phyloP scores from a whole-genome alignment of 169 alveolate genomes.

The Theileria equi region DNA sequence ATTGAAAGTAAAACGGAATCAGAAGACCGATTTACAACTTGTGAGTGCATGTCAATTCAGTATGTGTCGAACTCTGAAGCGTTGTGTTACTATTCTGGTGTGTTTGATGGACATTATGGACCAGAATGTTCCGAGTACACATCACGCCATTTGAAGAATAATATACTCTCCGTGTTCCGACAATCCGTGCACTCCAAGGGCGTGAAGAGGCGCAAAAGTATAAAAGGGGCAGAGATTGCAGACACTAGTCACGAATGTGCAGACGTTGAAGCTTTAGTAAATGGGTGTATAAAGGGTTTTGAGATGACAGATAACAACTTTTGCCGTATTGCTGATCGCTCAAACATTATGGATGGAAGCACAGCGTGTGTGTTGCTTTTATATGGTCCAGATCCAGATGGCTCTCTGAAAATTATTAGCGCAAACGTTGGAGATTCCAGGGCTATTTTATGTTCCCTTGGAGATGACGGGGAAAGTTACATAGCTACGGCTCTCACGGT shows the following conservation, averaged over 20 bases:
- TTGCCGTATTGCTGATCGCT: constrained; percentile 56
- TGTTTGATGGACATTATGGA: constrained; percentile 82
- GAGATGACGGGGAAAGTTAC: constrained; percentile 32
- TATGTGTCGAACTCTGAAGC: constrained; percentile 70
- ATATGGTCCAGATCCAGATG: constrained; percentile 73
- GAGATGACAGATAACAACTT: constrained; percentile 79
- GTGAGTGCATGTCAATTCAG: constrained; percentile 72
- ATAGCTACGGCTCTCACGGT: constrained; percentile 54
- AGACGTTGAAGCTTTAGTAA: constrained; percentile 53
- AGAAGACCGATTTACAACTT: constrained; percentile 73
- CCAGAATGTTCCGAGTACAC: constrained; percentile 78
- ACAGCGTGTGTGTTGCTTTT: constrained; percentile 66
- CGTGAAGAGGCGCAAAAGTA: constrained; percentile 1
- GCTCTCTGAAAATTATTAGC: constrained; percentile 63
- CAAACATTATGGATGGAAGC: constrained; percentile 41
- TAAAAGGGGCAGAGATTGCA: background rate
- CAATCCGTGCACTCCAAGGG: constrained; percentile 49
- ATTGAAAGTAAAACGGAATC: constrained; percentile 56
- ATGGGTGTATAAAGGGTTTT: constrained; percentile 69
- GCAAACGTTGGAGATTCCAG: constrained; percentile 78
- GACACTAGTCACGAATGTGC: constrained; percentile 12
- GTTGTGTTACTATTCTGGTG: constrained; percentile 77
- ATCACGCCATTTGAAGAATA: constrained; percentile 74
- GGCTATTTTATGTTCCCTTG: constrained; percentile 65
- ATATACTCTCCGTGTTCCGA: constrained; percentile 72